These are phyloP conservation scores for Cydonia oblonga DNA, from an alignment of 331 rosid genomes.

Conservation along the genomic window DNA sequence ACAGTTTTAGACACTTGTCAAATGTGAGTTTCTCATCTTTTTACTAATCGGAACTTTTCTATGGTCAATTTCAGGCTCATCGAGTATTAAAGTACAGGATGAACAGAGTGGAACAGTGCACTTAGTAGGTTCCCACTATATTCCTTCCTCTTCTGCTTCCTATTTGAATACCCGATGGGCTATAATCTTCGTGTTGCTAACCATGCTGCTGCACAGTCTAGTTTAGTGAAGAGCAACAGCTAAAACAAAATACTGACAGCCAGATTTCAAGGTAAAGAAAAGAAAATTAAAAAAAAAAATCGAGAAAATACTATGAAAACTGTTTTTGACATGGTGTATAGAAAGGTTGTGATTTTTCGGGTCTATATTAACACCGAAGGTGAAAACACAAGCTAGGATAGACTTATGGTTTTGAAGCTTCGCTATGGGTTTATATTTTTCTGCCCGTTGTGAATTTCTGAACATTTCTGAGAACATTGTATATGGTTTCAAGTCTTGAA, in stretches of 20 bases:
- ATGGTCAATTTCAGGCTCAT: constrained; percentile 67
- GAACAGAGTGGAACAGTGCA: constrained; percentile 85
- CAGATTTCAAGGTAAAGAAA: constrained; percentile 22
- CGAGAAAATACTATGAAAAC: constrained; percentile 22
- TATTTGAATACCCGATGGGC: constrained; percentile 28
- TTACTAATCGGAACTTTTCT: constrained; percentile 5
- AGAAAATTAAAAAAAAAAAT: constrained; percentile 25
- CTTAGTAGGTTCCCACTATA: constrained; percentile 73
- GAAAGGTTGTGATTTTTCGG: constrained; percentile 24
- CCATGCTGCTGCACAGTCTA: constrained; percentile 34
- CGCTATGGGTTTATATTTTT: constrained; percentile 31
- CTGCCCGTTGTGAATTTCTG: constrained; percentile 30
- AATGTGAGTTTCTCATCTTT: background rate
- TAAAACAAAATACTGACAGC: constrained; percentile 27
- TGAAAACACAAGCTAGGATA: constrained; percentile 31
- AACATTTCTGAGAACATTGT: constrained; percentile 16
- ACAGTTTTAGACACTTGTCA: background rate
- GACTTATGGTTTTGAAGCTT: constrained; percentile 16
- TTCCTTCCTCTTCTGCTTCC: constrained; percentile 42
- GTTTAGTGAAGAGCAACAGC: constrained; percentile 29
- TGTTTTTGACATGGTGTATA: constrained; percentile 7
- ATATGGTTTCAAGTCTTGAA: constrained; percentile 17
- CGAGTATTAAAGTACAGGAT: constrained; percentile 70
- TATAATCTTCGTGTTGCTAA: constrained; percentile 26
- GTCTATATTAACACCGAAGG: constrained; percentile 17